A percentile compares a stretch with the other conserved stretches of the same genome.
phyloP scores from a whole-genome alignment of 768 basidiomycete genomes.

The Cantharellus anzutake region DNA sequence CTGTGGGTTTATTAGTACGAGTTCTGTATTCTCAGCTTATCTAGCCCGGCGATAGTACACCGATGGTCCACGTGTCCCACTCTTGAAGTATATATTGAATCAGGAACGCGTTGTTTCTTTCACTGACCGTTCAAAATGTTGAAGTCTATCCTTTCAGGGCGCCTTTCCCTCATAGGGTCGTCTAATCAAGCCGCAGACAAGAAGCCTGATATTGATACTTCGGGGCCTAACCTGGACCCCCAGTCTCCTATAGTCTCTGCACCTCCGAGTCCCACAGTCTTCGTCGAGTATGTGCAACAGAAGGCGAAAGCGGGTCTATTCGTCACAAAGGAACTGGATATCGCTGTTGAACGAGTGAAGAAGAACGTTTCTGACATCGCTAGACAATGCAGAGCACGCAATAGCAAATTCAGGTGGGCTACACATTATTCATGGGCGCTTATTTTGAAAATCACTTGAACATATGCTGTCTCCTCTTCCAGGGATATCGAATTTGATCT shows the following conservation, averaged over 20 bases:
- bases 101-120: no score
- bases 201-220: no score
- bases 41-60: no score
- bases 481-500: constrained; percentile 41
- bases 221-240: no score
- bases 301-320: constrained; percentile 21
- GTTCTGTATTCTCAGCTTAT: no score
- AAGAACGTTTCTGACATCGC: constrained; percentile 27
- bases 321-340: constrained; percentile 26
- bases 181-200: neutral
- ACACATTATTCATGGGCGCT: constrained; percentile 3
- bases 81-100: no score
- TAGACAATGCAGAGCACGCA: constrained; percentile 26
- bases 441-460: neutral
- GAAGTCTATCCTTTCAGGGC: neutral
- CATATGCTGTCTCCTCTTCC: neutral
- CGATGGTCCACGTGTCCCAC: no score
- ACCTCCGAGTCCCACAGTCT: neutral
- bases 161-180: neutral
- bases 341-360: constrained; percentile 28
- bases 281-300: constrained; percentile 4
- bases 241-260: no score
- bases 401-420: constrained; percentile 31
- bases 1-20: no score
- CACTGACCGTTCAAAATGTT: neutral